Percentiles rank a stretch among this genome's conserved stretches.
phyloP scores from a whole-genome alignment of 2,329 filamentous ascomycete species.

The Beauveria asiatica region DNA sequence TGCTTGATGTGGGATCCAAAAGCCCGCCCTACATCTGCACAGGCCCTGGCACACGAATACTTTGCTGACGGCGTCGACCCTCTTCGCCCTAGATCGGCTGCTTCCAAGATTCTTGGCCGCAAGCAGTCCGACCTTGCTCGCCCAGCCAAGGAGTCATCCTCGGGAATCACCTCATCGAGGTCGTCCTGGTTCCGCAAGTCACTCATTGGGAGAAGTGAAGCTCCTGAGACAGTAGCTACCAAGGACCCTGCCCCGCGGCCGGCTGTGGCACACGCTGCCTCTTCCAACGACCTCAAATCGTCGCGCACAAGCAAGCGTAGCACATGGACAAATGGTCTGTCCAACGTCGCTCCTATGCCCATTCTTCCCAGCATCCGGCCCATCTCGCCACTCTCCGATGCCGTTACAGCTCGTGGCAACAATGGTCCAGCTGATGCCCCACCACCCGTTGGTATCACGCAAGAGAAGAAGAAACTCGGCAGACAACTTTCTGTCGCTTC shows the following conservation, averaged over 20 bases:
- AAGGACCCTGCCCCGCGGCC: slow-evolving; percentile 42
- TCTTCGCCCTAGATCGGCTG: slow-evolving; percentile 80
- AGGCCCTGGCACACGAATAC: slow-evolving; percentile 93
- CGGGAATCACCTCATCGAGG: slow-evolving; percentile 64
- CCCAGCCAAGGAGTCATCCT: slow-evolving; percentile 50
- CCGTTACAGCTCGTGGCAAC: slow-evolving; percentile 82
- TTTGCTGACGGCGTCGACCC: slow-evolving; percentile 90
- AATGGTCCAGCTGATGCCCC: slow-evolving; percentile 34
- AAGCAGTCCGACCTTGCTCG: slow-evolving; percentile 82
- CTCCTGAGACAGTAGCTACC: slow-evolving; percentile 48
- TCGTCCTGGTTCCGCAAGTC: slow-evolving; percentile 97
- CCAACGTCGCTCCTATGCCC: slow-evolving; percentile 81
- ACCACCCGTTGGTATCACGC: slow-evolving; percentile 26
- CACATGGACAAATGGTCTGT: slow-evolving; percentile 82
- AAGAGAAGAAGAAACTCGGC: slow-evolving; percentile 87
- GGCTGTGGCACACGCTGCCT: slow-evolving; percentile 34
- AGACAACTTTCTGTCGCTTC: slow-evolving; percentile 89
- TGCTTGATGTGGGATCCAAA: slow-evolving; percentile 99
- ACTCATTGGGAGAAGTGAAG: slow-evolving; percentile 71
- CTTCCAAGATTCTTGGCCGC: slow-evolving; percentile 73
- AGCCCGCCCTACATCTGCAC: slow-evolving; percentile 78
- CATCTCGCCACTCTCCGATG: slow-evolving; percentile 91
- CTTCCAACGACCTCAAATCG: slow-evolving; percentile 32
- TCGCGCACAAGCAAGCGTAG: slow-evolving; percentile 65
- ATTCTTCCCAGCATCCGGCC: slow-evolving; percentile 92